Evolutionary conservation across 139 green algal species (phyloP).

Genomic region (Chlamydomonas schloesseri): DNA sequence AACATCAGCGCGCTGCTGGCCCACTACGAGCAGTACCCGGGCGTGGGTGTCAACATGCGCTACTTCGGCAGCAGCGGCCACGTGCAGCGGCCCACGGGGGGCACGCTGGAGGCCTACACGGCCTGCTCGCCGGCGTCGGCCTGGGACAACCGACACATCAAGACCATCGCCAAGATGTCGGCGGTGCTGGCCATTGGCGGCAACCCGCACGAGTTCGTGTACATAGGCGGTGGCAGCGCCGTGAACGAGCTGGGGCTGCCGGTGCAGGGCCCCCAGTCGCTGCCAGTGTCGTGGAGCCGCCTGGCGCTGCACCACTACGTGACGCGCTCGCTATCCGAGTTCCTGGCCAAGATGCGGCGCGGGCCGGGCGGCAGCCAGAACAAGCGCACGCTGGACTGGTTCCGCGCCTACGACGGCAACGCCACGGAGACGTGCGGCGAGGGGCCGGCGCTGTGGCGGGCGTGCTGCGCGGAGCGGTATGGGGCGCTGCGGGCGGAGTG

Average conservation of each 20-base stretch:
- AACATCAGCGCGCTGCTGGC: constrained; percentile 54
- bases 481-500: background rate
- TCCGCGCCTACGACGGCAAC: constrained; percentile 33
- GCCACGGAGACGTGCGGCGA: constrained; percentile 25
- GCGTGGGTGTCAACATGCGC: constrained; percentile 60
- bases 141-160: constrained; percentile 50
- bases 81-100: constrained; percentile 15
- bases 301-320: constrained; percentile 61
- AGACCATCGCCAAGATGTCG: constrained; percentile 42
- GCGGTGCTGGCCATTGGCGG: constrained; percentile 46
- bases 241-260: constrained; percentile 51
- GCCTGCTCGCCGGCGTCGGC: constrained; percentile 36
- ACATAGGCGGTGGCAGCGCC: constrained; percentile 10
- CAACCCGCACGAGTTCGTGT: constrained; percentile 54
- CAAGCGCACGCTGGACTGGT: constrained; percentile 29
- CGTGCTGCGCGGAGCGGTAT: constrained; percentile 1
- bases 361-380: constrained; percentile 34
- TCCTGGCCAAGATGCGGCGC: constrained; percentile 49
- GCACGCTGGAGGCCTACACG: constrained; percentile 51
- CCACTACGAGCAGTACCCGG: constrained; percentile 53
- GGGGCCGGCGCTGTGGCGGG: constrained; percentile 7
- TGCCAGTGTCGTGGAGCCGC: constrained; percentile 26
- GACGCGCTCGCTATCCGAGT: constrained; percentile 50
- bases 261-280: background rate
- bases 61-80: constrained; percentile 63